phyloP scores from a whole-genome alignment of 768 basidiomycete species.

The Lentinus tigrinus region DNA sequence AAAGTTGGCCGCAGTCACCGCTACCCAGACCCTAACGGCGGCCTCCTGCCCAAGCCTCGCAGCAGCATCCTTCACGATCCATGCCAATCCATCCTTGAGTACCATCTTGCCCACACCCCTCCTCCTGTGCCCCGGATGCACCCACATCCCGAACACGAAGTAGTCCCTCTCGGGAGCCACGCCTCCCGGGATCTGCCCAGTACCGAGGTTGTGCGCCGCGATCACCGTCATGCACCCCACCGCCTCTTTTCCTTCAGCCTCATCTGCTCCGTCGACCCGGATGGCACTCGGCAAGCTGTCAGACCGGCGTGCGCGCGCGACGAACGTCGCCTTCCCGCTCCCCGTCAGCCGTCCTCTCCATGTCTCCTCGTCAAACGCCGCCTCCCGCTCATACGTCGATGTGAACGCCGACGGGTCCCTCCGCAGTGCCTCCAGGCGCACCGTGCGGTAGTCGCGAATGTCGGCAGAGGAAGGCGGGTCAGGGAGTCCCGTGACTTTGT shows the following conservation, averaged over 20 bases:
- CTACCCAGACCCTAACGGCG: not conserved
- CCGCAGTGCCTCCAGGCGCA: not conserved
- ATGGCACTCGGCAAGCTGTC: not conserved
- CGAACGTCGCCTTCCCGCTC: not conserved
- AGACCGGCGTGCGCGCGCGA: not conserved
- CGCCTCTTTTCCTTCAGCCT: not conserved
- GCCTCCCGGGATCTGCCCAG: not conserved
- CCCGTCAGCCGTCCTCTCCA: not conserved
- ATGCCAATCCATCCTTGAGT: not conserved
- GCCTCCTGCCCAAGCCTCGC: not conserved
- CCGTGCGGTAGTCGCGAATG: not conserved
- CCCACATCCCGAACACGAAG: conserved; percentile 6
- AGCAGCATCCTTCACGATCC: not conserved
- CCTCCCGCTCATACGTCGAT: conserved; percentile 1
- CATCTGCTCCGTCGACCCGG: no score
- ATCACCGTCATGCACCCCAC: not conserved
- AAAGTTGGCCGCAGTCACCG: not conserved
- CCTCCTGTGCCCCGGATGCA: not conserved
- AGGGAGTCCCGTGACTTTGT: no score
- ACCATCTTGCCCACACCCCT: not conserved
- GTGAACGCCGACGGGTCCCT: not conserved
- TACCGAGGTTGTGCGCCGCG: not conserved
- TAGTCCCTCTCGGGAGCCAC: not conserved
- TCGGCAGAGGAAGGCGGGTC: not conserved
- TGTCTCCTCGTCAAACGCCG: not conserved